These are phyloP conservation scores for Dothideomycetes sp. DNA, from an alignment of 2,329 filamentous ascomycete species.

Conservation along the genomic window DNA sequence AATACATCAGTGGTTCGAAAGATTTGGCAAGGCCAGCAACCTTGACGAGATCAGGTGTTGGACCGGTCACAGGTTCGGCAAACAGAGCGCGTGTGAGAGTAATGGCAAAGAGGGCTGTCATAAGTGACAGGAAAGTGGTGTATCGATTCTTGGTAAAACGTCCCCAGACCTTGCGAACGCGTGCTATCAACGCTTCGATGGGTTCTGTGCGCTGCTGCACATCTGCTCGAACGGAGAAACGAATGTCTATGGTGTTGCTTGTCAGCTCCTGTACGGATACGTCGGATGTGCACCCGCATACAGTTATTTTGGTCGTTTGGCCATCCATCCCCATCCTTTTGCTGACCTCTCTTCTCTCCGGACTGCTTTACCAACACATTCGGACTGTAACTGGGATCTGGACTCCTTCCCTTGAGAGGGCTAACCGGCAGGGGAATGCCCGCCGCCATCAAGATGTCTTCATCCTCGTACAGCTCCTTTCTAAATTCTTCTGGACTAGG, in stretches of 20 bases:
- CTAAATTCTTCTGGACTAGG: conserved; percentile 49
- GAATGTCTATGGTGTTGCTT: conserved; percentile 80
- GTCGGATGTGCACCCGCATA: too few species aligned
- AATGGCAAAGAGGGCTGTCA: conserved; percentile 56
- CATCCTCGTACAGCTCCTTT: conserved; percentile 41
- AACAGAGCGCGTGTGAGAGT: conserved; percentile 57
- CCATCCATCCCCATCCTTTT: conserved; percentile 9
- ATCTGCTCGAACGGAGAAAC: conserved; percentile 78
- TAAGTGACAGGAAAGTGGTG: conserved; percentile 53
- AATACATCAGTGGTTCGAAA: conserved; percentile 90
- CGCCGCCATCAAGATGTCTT: conserved; percentile 27
- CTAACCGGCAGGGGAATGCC: conserved; percentile 51
- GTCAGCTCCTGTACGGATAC: neutral
- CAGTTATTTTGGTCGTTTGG: conserved; percentile 23
- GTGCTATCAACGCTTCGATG: conserved; percentile 62
- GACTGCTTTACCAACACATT: conserved; percentile 8
- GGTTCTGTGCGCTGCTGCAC: conserved; percentile 80
- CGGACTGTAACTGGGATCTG: conserved; percentile 21
- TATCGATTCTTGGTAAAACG: conserved; percentile 60
- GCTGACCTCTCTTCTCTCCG: conserved; percentile 12
- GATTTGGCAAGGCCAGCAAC: conserved; percentile 81
- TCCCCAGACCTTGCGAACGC: conserved; percentile 51
- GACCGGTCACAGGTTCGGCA: conserved; percentile 55
- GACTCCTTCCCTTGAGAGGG: conserved; percentile 32
- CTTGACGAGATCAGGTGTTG: conserved; percentile 79